Evolutionary conservation across 208 protist genomes (phyloP).

Genomic region (Acanthamoeba royreba): DNA sequence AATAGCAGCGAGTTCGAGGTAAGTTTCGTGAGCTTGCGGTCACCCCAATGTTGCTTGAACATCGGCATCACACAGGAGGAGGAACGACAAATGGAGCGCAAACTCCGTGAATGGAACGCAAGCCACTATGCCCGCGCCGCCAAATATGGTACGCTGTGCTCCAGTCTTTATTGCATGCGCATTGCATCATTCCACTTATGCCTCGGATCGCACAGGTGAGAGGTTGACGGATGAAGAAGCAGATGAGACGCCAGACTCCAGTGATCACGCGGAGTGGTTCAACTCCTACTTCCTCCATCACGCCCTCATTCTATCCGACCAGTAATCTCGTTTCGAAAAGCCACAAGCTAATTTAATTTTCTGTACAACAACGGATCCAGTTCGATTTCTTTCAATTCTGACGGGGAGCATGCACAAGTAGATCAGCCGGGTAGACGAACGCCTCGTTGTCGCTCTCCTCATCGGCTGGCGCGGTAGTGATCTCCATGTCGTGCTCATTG

Average conservation of each 20-base stretch:
- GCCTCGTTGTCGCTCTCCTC: background rate
- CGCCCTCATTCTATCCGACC: no score
- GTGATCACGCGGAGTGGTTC: background rate
- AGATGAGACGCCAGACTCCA: no score
- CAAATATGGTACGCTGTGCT: no score
- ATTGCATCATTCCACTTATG: no score
- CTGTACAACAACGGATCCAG: no score
- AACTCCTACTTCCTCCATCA: background rate
- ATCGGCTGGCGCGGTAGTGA: background rate
- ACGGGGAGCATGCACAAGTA: background rate
- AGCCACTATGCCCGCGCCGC: background rate
- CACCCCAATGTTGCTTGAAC: background rate
- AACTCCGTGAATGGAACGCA: conserved; percentile 5
- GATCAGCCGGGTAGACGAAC: background rate
- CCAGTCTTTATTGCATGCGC: no score
- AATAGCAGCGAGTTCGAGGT: conserved; percentile 34
- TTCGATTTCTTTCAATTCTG: no score
- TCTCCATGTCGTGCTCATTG: conserved; percentile 1
- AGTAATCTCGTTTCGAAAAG: no score
- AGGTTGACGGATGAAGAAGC: background rate
- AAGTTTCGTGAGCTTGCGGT: background rate
- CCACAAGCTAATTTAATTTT: no score
- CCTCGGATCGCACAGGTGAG: no score
- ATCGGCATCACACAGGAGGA: background rate
- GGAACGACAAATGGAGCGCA: background rate